Conservation (phyloP, 371 early-diverging fungal species). For the Syncephalastrum sp. region DNA sequence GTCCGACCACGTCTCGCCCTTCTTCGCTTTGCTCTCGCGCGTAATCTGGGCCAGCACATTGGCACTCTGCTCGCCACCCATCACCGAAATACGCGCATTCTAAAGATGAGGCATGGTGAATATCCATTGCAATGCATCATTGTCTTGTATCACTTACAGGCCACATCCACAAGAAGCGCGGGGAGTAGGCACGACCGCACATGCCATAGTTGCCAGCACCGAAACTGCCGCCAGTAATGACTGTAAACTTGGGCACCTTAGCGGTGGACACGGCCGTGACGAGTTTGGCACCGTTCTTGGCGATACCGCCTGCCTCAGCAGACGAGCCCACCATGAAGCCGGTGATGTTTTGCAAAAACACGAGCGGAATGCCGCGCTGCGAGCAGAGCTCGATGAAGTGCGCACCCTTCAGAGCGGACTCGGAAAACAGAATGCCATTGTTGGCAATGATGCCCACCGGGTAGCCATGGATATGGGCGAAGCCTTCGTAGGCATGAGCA, state of each 20-base stretch:
- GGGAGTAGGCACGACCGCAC: slow-evolving; percentile 96
- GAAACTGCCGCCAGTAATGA: slow-evolving; percentile 91
- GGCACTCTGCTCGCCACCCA: slow-evolving; percentile 99
- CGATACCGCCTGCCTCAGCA: slow-evolving; percentile 97
- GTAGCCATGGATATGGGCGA: slow-evolving; percentile 90
- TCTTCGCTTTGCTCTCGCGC: slow-evolving; percentile 82
- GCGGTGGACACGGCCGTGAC: slow-evolving; percentile 97
- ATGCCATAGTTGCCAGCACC: slow-evolving; percentile 98
- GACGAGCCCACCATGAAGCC: slow-evolving; percentile 96
- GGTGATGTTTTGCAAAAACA: slow-evolving; percentile 95
- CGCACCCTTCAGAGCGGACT: slow-evolving; percentile 95
- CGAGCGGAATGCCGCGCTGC: slow-evolving; percentile 90
- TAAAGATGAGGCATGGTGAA: slow-evolving; percentile 11
- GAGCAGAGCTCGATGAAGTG: slow-evolving; percentile 97
- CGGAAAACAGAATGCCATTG: slow-evolving; percentile 96
- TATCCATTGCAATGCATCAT: not conserved
- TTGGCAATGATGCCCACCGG: slow-evolving; percentile 98
- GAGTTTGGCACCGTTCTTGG: slow-evolving; percentile 97
- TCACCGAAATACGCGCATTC: slow-evolving; percentile 93
- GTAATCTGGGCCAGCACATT: slow-evolving; percentile 91
- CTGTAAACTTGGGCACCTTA: slow-evolving; percentile 94
- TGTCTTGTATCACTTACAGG: slow-evolving; percentile 63
- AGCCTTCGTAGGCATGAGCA: slow-evolving; percentile 50
- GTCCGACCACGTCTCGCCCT: slow-evolving; percentile 72
- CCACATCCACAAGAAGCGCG: slow-evolving; percentile 97